Percentiles rank a stretch among this genome's conserved stretches.
phyloP scores from a whole-genome alignment of 2,329 filamentous ascomycete species.

The Didymella pomorum region DNA sequence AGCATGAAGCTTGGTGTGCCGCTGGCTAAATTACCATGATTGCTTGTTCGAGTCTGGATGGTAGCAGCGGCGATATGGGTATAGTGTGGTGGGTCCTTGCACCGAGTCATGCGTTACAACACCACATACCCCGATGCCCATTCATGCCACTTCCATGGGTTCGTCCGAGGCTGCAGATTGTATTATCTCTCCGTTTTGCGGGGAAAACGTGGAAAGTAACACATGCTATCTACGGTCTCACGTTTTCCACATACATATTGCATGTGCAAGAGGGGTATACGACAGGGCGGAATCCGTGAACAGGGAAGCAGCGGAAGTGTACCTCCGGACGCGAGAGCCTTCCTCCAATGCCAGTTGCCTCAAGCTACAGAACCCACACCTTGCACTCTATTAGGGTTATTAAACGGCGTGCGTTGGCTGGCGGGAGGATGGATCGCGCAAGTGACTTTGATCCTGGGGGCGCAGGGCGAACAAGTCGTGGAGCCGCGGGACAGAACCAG shows the following conservation, averaged over 20 bases:
- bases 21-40: constrained; percentile 22
- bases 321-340: neutral
- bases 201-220: constrained; percentile 11
- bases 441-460: constrained; percentile 15
- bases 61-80: constrained; percentile 1
- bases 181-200: constrained; percentile 16
- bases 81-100: constrained; percentile 5
- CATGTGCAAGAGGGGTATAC: constrained; percentile 15
- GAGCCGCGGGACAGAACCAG: constrained; percentile 14
- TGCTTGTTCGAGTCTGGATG: constrained; percentile 8
- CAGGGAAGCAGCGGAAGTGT: constrained; percentile 11
- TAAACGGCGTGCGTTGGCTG: constrained; percentile 20
- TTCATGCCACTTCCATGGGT: no score
- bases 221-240: constrained; percentile 7
- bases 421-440: constrained; percentile 21
- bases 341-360: constrained; percentile 3
- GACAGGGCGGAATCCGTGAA: constrained; percentile 1
- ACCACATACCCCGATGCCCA: constrained; percentile 21
- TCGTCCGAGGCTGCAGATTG: constrained; percentile 13
- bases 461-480: constrained; percentile 14
- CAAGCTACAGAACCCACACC: neutral
- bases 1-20: constrained; percentile 20
- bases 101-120: constrained; percentile 16
- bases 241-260: constrained; percentile 10
- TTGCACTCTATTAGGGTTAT: constrained; percentile 6